These are phyloP conservation scores for Trypanosomatidae sp. DNA, from an alignment of 208 protist species.

Conservation along the genomic window DNA sequence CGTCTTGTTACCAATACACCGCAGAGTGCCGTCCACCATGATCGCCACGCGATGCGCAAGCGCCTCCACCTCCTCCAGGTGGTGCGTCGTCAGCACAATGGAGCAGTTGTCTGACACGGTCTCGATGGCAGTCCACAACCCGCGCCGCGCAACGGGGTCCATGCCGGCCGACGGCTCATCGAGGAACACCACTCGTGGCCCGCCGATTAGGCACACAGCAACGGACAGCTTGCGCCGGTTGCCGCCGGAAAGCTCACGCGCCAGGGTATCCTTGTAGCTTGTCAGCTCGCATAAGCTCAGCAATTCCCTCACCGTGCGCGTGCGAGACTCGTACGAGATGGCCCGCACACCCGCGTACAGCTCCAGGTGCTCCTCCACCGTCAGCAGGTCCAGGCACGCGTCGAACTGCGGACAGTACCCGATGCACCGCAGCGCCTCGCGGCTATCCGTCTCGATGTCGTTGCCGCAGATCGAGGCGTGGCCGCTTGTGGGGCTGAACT, in stretches of 20 bases:
- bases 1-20: slow-evolving; percentile 69
- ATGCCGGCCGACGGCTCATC: slow-evolving; percentile 78
- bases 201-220: slow-evolving; percentile 70
- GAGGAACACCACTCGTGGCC: slow-evolving; percentile 57
- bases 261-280: slow-evolving; percentile 29
- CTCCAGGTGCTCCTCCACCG: slow-evolving; percentile 90
- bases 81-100: slow-evolving; percentile 92
- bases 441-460: slow-evolving; percentile 52
- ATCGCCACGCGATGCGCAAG: slow-evolving; percentile 74
- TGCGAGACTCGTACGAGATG: slow-evolving; percentile 32
- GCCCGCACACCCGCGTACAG: slow-evolving; percentile 37
- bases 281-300: slow-evolving; percentile 33
- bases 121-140: slow-evolving; percentile 72
- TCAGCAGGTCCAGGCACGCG: slow-evolving; percentile 90
- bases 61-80: slow-evolving; percentile 93
- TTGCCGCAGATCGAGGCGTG: slow-evolving; percentile 49
- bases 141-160: slow-evolving; percentile 57
- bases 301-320: slow-evolving; percentile 33
- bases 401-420: slow-evolving; percentile 97
- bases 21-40: slow-evolving; percentile 73
- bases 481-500: slow-evolving; percentile 66
- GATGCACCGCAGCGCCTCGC: slow-evolving; percentile 55
- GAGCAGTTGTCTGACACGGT: slow-evolving; percentile 57
- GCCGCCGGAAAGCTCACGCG: slow-evolving; percentile 45
- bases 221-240: slow-evolving; percentile 76